Percentiles rank a stretch among this genome's conserved stretches.
Conservation (phyloP, 371 early-diverging fungal species). For the Thermomucor indicae-seudaticae region DNA sequence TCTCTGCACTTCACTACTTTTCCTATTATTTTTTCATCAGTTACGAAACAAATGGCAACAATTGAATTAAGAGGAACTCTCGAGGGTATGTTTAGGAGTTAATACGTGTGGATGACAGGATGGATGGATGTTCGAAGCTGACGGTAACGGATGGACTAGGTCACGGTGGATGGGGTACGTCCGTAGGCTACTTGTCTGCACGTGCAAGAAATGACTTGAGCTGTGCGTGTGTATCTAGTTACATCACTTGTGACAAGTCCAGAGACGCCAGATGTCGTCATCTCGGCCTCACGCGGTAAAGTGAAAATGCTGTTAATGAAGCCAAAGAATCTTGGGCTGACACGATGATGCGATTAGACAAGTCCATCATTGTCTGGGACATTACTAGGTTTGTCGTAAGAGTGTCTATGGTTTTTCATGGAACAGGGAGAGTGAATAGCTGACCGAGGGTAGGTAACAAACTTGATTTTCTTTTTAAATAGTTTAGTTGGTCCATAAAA, state of each 20-base stretch:
- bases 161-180: conserved; percentile 11
- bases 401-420: too few relatives aligned
- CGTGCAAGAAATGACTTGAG: neutral
- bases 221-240: too few relatives aligned
- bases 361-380: conserved; percentile 95
- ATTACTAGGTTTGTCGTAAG: conserved; percentile 69
- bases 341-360: conserved; percentile 55
- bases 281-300: conserved; percentile 15
- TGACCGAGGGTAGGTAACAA: too few relatives aligned
- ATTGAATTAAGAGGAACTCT: too few relatives aligned
- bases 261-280: conserved; percentile 12
- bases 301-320: neutral
- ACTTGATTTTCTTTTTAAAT: conserved; percentile 4
- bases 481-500: neutral
- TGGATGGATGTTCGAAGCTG: conserved; percentile 18
- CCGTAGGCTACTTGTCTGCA: neutral
- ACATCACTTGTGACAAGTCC: conserved; percentile 15
- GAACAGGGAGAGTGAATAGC: too few relatives aligned
- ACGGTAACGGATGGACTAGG: conserved; percentile 13
- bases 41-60: too few relatives aligned
- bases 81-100: too few relatives aligned
- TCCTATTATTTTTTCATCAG: too few relatives aligned
- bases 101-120: conserved; percentile 33
- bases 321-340: neutral
- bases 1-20: too few relatives aligned